phyloP scores from a whole-genome alignment of 495 filamentous ascomycete species.

The Penicilliopsis zonata region DNA sequence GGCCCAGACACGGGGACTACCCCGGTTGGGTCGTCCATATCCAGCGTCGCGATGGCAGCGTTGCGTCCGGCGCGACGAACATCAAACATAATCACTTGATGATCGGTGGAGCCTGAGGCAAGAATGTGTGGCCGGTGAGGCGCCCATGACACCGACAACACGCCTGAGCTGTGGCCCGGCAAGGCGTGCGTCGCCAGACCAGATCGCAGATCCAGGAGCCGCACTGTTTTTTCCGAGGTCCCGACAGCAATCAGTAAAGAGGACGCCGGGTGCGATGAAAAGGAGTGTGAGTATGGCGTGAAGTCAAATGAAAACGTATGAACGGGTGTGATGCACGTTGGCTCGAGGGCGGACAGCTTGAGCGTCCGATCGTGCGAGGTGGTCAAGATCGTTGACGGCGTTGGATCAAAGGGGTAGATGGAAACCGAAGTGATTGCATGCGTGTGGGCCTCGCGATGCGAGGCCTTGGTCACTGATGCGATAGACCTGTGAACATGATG shows the following conservation, averaged over 20 bases:
- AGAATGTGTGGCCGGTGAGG: conserved; percentile 67
- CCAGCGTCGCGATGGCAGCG: conserved; percentile 56
- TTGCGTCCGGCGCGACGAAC: conserved; percentile 54
- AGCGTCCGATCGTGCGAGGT: conserved; percentile 76
- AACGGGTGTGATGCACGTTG: conserved; percentile 30
- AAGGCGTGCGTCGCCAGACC: conserved; percentile 67
- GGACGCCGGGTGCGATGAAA: conserved; percentile 60
- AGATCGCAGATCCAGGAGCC: conserved; percentile 71
- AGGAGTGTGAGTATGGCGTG: conserved; percentile 62
- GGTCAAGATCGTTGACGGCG: conserved; percentile 61
- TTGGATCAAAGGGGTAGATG: conserved; percentile 77
- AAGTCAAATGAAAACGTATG: conserved; percentile 59
- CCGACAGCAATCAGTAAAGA: conserved; percentile 68
- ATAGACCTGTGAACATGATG: conserved; percentile 37
- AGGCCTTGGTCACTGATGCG: conserved; percentile 29
- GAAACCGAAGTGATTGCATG: conserved; percentile 74
- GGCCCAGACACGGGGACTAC: conserved; percentile 22
- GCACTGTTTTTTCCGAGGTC: conserved; percentile 67
- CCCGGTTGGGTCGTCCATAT: conserved; percentile 71
- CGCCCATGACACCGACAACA: conserved; percentile 68
- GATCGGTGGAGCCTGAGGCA: conserved; percentile 66
- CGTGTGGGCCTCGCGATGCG: conserved; percentile 44
- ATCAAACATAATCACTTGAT: conserved; percentile 74
- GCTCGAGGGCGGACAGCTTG: conserved; percentile 62
- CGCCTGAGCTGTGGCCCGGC: conserved; percentile 57